phyloP scores from a whole-genome alignment of 495 filamentous ascomycete genomes.

The Lasiosphaeriaceae sp. region DNA sequence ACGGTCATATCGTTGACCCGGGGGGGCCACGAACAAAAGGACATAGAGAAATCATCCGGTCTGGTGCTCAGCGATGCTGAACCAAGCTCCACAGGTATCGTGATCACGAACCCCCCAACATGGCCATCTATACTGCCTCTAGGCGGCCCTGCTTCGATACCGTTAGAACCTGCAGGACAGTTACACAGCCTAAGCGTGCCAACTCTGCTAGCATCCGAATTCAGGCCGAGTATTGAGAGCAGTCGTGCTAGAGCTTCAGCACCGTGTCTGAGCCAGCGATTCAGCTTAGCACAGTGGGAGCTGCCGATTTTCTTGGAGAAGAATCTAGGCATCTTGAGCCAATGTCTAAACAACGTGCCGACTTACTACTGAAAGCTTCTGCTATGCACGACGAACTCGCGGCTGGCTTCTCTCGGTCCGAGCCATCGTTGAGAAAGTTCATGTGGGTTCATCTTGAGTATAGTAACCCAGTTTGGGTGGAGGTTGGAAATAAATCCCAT shows the following conservation, averaged over 20 bases:
- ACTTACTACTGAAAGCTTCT: constrained; percentile 13
- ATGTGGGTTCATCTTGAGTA: constrained; percentile 66
- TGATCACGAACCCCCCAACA: constrained; percentile 29
- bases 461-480: constrained; percentile 65
- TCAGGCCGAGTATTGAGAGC: constrained; percentile 29
- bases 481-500: constrained; percentile 32
- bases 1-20: background rate
- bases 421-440: constrained; percentile 43
- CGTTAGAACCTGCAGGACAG: constrained; percentile 1
- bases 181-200: background rate
- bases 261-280: constrained; percentile 30
- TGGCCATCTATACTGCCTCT: constrained; percentile 20
- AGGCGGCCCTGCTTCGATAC: constrained; percentile 9
- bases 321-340: constrained; percentile 13
- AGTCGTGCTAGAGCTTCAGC: constrained; percentile 14
- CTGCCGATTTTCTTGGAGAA: background rate
- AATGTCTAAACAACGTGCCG: constrained; percentile 17
- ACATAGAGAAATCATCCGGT: constrained; percentile 1
- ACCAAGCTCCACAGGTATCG: constrained; percentile 31
- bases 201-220: constrained; percentile 17
- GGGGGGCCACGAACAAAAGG: constrained; percentile 21
- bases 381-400: constrained; percentile 22
- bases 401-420: constrained; percentile 38
- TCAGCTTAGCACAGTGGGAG: constrained; percentile 1
- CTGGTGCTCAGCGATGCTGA: background rate